Evolutionary conservation across 129 eudicot species (phyloP), one percentile per base, ranked within the genome.

Genomic region (carrot (Daucus carota)): DNA sequence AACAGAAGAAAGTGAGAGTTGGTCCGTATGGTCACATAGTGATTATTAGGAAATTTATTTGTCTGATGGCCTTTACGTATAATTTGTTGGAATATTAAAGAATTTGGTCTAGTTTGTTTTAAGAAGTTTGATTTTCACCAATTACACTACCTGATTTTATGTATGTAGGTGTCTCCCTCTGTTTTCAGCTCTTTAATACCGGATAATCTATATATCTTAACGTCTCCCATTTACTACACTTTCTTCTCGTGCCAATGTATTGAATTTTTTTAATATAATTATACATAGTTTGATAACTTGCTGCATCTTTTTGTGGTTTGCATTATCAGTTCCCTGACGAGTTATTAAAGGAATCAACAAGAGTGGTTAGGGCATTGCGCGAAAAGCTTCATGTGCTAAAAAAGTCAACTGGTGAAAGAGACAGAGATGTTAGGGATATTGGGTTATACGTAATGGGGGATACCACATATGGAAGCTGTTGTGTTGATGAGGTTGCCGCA

Each of bases 371-470:
- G 26, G 88, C 89, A 45, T 76, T 95, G 31, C 86, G 90, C 8
- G 83, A 63, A 34, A 89, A 92, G 88, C 84, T 93, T 59, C 52
- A 83, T 16, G 74, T 75, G 6, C 71, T 75, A 2, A 24, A 4
- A 62, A 28, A 28, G 33, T 28, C 65, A 52, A 33, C 52, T 74
- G 36, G 69, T 34, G 80, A 70, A 33, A 77, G 29, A 13, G 57
- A 68, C 47, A 77, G 76, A 60, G 71, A 79, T 28, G 79, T 70
- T 32, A 80, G 63, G 81, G 82, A 77, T 74, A 80, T 89, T 74
- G 90, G 93, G 62, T 79, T 95, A 85, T 95, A 89, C 74, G 95
- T 91, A 34, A 89, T 95, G 99, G 99, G 97, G n/a, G 99, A 95
- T 85, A 92, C 97, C 24, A 82, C 96, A 8, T 95, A 89, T 34